A percentile compares a stretch with the other conserved stretches of the same genome.
Evolutionary conservation across 2,329 filamentous ascomycete genomes (phyloP).

Genomic region (Phialemoniopsis sp.): DNA sequence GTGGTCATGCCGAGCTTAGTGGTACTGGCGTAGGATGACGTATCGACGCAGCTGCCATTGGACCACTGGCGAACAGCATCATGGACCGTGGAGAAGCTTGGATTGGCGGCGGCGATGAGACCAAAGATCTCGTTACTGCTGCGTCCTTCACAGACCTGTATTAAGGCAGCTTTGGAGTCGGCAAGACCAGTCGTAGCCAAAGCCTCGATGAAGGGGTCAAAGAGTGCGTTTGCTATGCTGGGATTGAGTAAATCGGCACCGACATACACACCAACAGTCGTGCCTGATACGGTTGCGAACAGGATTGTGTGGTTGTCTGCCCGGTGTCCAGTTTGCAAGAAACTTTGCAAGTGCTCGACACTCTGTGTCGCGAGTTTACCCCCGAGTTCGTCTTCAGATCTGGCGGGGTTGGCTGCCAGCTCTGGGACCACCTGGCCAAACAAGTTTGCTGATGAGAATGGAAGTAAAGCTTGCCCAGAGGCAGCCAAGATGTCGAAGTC

Average conservation of each 20-base stretch:
- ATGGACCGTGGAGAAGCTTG: constrained; percentile 2
- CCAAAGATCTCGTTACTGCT: constrained; percentile 2
- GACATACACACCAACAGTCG: constrained; percentile 4
- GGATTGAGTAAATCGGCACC: constrained; percentile 3
- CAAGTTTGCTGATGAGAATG: not conserved
- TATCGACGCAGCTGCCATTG: constrained; percentile 6
- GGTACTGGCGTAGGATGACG: constrained; percentile 4
- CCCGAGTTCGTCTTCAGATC: constrained; percentile 3
- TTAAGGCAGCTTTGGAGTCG: constrained; percentile 1
- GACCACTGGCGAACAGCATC: constrained; percentile 3
- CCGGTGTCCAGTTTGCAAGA: constrained; percentile 1
- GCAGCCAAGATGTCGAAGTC: constrained; percentile 2
- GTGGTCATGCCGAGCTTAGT: not conserved
- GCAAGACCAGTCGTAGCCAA: constrained; percentile 3
- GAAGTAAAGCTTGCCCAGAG: not conserved
- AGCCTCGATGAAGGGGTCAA: constrained; percentile 2
- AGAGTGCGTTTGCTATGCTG: constrained; percentile 5
- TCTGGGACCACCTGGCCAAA: constrained; percentile 1
- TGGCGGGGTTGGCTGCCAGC: constrained; percentile 5
- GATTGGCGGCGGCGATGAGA: constrained; percentile 2
- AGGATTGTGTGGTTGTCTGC: constrained; percentile 4
- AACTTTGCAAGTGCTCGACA: constrained; percentile 5
- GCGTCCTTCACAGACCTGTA: constrained; percentile 3
- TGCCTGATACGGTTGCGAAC: constrained; percentile 4
- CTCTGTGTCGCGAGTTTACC: constrained; percentile 2